Percentiles rank a stretch among this genome's conserved stretches.
Evolutionary conservation across 805 yeast species (phyloP).

Genomic region (Pichia rugopelliculosa): DNA sequence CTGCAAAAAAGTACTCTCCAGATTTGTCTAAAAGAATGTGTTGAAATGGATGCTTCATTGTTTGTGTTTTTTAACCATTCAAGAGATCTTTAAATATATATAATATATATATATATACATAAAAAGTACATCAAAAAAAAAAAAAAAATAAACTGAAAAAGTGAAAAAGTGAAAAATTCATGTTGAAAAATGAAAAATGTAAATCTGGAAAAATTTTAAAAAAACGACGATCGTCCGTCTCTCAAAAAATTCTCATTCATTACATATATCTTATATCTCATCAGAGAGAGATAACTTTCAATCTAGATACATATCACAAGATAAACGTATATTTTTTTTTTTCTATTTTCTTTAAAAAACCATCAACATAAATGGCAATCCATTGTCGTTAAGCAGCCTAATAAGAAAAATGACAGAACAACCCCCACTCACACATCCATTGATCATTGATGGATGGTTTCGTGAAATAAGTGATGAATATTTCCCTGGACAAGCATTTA

Average conservation of each 20-base stretch:
- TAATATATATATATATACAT: not conserved
- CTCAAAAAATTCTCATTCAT: no score
- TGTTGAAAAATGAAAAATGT: not conserved
- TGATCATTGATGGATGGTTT: constrained; percentile 70
- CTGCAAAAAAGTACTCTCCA: constrained; percentile 45
- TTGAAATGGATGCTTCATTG: constrained; percentile 68
- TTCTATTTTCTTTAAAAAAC: no score
- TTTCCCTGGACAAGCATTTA: constrained; percentile 86
- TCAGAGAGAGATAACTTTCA: no score
- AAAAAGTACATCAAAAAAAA: not conserved
- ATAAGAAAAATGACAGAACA: not conserved
- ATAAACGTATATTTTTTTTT: no score
- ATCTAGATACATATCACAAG: no score
- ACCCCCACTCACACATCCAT: constrained; percentile 34
- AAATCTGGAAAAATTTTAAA: not conserved
- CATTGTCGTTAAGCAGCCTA: not conserved
- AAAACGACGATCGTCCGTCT: no score
- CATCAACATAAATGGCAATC: not conserved
- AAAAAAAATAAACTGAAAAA: no score
- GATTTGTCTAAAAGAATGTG: constrained; percentile 37
- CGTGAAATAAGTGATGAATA: constrained; percentile 59
- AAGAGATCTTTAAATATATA: not conserved
- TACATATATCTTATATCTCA: no score
- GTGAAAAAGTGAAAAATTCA: not conserved
- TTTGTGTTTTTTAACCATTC: not conserved